phyloP scores from a whole-genome alignment of 2,329 filamentous ascomycete genomes.

The Parascedosporium putredinis region DNA sequence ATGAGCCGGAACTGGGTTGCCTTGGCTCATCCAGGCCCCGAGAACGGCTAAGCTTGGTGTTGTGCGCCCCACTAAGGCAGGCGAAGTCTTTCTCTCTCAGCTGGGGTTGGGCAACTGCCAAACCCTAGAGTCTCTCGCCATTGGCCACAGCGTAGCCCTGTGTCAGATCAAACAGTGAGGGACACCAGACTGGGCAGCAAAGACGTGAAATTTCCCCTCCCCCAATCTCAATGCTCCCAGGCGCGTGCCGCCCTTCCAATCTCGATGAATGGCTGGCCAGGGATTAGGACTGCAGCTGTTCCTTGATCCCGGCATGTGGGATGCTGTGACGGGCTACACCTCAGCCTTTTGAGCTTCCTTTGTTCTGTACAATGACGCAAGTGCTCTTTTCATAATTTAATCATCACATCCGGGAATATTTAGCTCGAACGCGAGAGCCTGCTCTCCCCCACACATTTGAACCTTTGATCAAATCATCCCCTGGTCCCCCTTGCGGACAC shows the following conservation, averaged over 20 bases:
- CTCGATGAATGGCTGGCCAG: background rate
- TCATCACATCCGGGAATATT: background rate
- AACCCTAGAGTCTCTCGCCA: background rate
- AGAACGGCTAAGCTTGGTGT: background rate
- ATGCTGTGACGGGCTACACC: constrained; percentile 48
- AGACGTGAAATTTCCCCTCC: too few relatives aligned
- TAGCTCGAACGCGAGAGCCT: too few relatives aligned
- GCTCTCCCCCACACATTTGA: background rate
- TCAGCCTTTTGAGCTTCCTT: constrained; percentile 1
- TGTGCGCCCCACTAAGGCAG: background rate
- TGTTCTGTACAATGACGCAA: constrained; percentile 19
- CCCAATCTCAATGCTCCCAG: too few relatives aligned
- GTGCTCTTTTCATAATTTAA: constrained; percentile 3
- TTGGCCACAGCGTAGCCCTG: background rate
- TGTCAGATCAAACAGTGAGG: background rate
- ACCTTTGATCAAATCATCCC: too few relatives aligned
- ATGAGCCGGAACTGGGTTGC: background rate
- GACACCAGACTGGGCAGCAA: too few relatives aligned
- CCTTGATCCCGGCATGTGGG: constrained; percentile 45
- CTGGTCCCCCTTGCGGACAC: too few relatives aligned
- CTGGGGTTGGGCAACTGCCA: background rate
- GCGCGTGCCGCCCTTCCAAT: background rate
- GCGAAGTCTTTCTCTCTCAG: background rate
- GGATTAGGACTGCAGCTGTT: background rate
- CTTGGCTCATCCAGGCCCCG: background rate